phyloP scores from a whole-genome alignment of 495 filamentous ascomycete genomes.

The Neurospora sp. region DNA sequence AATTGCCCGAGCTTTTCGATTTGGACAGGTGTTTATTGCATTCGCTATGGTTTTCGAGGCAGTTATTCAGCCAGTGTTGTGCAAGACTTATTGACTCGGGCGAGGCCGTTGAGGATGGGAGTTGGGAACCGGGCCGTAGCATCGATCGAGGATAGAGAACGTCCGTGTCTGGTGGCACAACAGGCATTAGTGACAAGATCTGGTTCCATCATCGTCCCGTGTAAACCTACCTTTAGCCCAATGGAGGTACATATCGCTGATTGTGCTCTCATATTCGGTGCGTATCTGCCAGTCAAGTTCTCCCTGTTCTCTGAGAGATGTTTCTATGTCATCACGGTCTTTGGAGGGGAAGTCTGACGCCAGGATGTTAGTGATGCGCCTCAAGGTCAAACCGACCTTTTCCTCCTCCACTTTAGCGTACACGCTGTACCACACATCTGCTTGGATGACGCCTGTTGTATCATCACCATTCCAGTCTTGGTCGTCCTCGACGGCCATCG shows the following conservation, averaged over 20 bases:
- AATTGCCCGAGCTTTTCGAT: neutral
- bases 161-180: neutral
- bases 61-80: neutral
- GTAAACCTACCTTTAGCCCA: neutral
- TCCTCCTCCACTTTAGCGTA: neutral
- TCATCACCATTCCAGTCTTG: neutral
- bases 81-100: neutral
- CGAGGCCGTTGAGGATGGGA: neutral
- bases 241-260: neutral
- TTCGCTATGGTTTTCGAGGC: neutral
- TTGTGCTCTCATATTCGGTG: neutral
- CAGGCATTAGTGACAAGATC: neutral
- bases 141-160: neutral
- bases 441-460: neutral
- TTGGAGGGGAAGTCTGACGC: neutral
- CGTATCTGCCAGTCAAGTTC: neutral
- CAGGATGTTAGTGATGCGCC: neutral
- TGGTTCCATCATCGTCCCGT: neutral
- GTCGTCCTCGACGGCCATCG: neutral
- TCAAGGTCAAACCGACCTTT: neutral
- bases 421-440: neutral
- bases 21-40: neutral
- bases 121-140: neutral
- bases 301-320: neutral
- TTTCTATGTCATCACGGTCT: neutral